phyloP scores from a whole-genome alignment of 2,329 filamentous ascomycete genomes.

The Aspergillus tanneri region DNA sequence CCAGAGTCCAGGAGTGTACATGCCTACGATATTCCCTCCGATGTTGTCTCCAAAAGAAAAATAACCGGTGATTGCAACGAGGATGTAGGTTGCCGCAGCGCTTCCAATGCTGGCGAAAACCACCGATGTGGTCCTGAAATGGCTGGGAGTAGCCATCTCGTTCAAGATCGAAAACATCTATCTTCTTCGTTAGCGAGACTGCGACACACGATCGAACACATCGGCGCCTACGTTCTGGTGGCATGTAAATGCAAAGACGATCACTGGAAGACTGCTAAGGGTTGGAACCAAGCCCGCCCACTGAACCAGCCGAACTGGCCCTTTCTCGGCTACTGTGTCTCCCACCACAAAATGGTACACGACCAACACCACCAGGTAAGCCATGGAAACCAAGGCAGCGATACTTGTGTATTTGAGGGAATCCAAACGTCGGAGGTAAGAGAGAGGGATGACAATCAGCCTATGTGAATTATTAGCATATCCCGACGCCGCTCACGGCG shows the following conservation, averaged over 20 bases:
- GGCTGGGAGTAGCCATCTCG: slow-evolving; percentile 83
- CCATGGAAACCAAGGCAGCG: slow-evolving; percentile 86
- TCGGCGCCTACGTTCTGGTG: slow-evolving; percentile 80
- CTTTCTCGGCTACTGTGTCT: slow-evolving; percentile 71
- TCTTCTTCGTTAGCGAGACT: slow-evolving; percentile 1
- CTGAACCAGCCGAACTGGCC: slow-evolving; percentile 70
- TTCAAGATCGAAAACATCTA: slow-evolving; percentile 99
- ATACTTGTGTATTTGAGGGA: slow-evolving; percentile 97
- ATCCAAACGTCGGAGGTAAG: slow-evolving; percentile 85
- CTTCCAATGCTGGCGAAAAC: slow-evolving; percentile 81
- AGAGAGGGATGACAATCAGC: slow-evolving; percentile 89
- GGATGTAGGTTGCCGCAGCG: slow-evolving; percentile 80
- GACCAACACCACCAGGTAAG: slow-evolving; percentile 88
- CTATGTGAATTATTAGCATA: slow-evolving; percentile 41
- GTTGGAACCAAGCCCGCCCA: slow-evolving; percentile 78
- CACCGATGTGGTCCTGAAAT: slow-evolving; percentile 73
- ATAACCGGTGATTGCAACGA: slow-evolving; percentile 94
- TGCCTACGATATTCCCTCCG: slow-evolving; percentile 86
- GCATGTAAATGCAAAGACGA: slow-evolving; percentile 99
- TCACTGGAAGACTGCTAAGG: slow-evolving; percentile 84
- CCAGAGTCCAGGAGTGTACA: slow-evolving; percentile 76
- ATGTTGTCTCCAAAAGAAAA: slow-evolving; percentile 91
- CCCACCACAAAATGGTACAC: slow-evolving; percentile 83
- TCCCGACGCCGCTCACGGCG: neutral
- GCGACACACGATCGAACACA: neutral